Conservation (phyloP, 495 filamentous ascomycete species). For the Neurospora africana region DNA sequence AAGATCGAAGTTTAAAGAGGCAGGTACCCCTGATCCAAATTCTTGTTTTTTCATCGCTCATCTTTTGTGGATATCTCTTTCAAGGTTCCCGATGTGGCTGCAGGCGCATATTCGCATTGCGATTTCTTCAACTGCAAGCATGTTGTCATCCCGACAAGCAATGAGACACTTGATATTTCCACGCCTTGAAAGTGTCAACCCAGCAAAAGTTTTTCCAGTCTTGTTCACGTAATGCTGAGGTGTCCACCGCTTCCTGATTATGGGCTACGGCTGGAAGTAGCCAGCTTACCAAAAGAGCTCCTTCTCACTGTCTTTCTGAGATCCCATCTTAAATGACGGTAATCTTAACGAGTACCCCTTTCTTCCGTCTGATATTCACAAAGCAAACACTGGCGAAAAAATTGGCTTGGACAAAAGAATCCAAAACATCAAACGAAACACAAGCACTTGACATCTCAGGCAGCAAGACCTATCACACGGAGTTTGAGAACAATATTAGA, state of each 20-base stretch:
- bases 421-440: not conserved
- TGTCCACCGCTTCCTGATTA: too few relatives aligned
- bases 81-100: not conserved
- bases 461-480: not conserved
- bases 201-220: too few relatives aligned
- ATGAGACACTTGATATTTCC: too few relatives aligned
- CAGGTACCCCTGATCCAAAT: not conserved
- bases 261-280: not conserved
- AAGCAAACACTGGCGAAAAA: not conserved
- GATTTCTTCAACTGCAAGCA: too few relatives aligned
- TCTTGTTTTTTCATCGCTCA: not conserved
- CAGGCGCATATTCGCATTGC: not conserved
- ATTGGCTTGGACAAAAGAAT: not conserved
- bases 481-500: not conserved
- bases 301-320: not conserved
- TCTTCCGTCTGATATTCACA: not conserved
- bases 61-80: not conserved
- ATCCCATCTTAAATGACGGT: not conserved
- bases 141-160: too few relatives aligned
- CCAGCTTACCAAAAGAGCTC: not conserved
- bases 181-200: too few relatives aligned
- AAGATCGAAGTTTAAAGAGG: not conserved
- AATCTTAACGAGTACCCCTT: not conserved
- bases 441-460: not conserved
- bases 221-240: too few relatives aligned